phyloP scores from a whole-genome alignment of 1,284 basidiomycete species.

The Omphalotus olearius region DNA sequence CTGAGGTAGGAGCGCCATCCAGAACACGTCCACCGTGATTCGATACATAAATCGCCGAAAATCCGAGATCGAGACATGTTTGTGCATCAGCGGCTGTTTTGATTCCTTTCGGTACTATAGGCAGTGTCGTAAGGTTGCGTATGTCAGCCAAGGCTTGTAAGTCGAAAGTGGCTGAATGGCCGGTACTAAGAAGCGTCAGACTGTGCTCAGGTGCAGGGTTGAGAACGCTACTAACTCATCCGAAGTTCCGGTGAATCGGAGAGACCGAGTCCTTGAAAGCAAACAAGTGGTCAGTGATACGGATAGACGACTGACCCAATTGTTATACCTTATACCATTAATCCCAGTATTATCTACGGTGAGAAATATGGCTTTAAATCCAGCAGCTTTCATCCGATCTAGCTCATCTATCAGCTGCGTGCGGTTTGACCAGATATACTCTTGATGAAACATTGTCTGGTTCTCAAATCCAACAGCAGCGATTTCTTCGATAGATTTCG shows the following conservation, averaged over 20 bases:
- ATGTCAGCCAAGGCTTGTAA: conserved; percentile 21
- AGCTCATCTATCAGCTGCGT: conserved; percentile 21
- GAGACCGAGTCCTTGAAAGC: conserved; percentile 18
- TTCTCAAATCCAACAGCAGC: conserved; percentile 18
- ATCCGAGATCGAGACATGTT: conserved; percentile 28
- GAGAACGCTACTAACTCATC: conserved; percentile 13
- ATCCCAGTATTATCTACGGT: conserved; percentile 29
- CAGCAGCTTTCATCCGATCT: conserved; percentile 21
- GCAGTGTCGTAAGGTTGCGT: conserved; percentile 23
- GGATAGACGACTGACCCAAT: too few relatives aligned
- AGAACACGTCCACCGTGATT: conserved; percentile 34
- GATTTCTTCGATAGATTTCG: conserved; percentile 24
- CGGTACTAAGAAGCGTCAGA: conserved; percentile 13
- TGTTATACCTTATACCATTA: conserved; percentile 20
- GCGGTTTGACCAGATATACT: conserved; percentile 25
- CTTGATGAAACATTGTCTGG: conserved; percentile 27
- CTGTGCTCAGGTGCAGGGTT: neutral
- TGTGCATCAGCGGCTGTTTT: conserved; percentile 28
- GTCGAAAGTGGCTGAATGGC: conserved; percentile 22
- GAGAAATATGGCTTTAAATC: conserved; percentile 28
- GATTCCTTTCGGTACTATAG: conserved; percentile 28
- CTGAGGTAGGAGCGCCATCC: conserved; percentile 29
- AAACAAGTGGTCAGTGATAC: too few relatives aligned
- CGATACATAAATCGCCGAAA: conserved; percentile 29
- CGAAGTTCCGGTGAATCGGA: conserved; percentile 17